Conservation (phyloP, 2,329 filamentous ascomycete species). For the Thielaviopsis euricoi region DNA sequence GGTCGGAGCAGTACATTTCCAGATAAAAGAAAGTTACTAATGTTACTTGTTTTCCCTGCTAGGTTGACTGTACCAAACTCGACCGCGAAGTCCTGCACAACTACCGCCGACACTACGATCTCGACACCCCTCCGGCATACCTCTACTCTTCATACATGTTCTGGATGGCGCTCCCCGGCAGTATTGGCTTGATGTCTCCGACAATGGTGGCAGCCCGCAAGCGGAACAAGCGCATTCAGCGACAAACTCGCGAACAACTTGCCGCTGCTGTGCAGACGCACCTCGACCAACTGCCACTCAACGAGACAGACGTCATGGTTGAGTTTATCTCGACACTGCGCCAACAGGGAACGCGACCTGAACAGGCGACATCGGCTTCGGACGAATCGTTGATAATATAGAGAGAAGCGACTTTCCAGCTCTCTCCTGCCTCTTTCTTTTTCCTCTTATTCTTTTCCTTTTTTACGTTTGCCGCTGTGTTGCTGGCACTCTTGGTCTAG, state of each 20-base stretch:
- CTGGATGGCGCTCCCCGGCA: conserved; percentile 40
- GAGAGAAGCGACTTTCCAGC: neutral
- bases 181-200: conserved; percentile 56
- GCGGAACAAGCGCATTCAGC: conserved; percentile 39
- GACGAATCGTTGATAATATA: conserved; percentile 9
- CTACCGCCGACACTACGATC: conserved; percentile 58
- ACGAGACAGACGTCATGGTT: conserved; percentile 70
- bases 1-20: neutral
- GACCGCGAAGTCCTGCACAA: conserved; percentile 52
- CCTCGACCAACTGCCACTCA: conserved; percentile 64
- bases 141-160: conserved; percentile 40
- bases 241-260: conserved; percentile 47
- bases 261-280: conserved; percentile 61
- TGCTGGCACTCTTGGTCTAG: neutral
- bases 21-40: neutral
- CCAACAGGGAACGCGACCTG: conserved; percentile 13
- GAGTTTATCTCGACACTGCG: conserved; percentile 57
- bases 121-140: conserved; percentile 57
- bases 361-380: conserved; percentile 1
- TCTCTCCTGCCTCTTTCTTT: too few species aligned
- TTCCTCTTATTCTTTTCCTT: neutral
- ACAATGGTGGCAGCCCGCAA: conserved; percentile 45
- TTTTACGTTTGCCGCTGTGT: neutral
- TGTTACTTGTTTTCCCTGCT: conserved; percentile 9
- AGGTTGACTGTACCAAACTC: conserved; percentile 53